Evolutionary conservation across 305 asterid species (phyloP).

Genomic region (Vinca major): DNA sequence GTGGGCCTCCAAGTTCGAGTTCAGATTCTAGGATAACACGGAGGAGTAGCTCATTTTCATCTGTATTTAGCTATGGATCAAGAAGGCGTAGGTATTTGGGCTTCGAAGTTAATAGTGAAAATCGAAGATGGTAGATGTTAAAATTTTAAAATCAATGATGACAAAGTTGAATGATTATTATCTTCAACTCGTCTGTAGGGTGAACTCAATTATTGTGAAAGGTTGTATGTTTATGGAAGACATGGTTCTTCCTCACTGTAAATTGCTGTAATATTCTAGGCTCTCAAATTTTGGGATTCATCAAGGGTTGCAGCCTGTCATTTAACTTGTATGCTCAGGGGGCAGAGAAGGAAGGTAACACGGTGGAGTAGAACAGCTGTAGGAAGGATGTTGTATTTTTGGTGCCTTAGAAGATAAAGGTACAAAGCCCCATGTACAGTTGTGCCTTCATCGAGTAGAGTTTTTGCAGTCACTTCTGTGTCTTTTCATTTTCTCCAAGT

Average conservation of each 20-base stretch:
- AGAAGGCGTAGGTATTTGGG: conserved; percentile 58
- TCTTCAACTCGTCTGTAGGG: background rate
- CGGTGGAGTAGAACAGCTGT: conserved; percentile 12
- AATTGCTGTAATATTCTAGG: conserved; percentile 18
- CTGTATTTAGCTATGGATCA: conserved; percentile 45
- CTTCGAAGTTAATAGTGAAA: conserved; percentile 37
- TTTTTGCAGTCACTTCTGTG: conserved; percentile 1
- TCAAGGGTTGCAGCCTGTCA: conserved; percentile 7
- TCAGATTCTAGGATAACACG: conserved; percentile 47
- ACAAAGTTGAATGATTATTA: background rate
- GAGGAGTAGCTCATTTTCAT: conserved; percentile 39
- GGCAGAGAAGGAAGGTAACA: conserved; percentile 8
- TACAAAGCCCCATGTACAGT: conserved; percentile 14
- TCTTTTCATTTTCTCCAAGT: background rate
- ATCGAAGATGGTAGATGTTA: conserved; percentile 42
- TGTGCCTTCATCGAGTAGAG: background rate
- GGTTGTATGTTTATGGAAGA: conserved; percentile 2
- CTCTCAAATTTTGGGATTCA: conserved; percentile 10
- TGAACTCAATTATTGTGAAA: background rate
- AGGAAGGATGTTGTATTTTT: conserved; percentile 10
- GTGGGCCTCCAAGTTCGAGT: conserved; percentile 42
- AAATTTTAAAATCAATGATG: conserved; percentile 1
- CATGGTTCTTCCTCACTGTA: conserved; percentile 19
- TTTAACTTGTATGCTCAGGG: conserved; percentile 13
- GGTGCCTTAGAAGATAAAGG: conserved; percentile 3